Base-by-base conservation (phyloP, 352 stramenopile genomes). In the Phytopythium montanum region DNA sequence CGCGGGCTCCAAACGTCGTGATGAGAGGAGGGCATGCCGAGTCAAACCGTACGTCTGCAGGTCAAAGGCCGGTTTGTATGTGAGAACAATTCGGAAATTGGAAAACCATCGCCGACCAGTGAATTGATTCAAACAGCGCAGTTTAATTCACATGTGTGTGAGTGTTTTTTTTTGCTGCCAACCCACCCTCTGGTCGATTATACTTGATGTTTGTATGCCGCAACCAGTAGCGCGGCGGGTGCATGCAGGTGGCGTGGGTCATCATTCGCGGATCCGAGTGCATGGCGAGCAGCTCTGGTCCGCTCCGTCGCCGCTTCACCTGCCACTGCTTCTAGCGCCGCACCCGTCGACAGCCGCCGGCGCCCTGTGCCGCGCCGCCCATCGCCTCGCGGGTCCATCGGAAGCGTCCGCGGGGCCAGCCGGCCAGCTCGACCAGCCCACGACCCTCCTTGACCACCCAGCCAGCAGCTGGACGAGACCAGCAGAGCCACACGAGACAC, bases 211-310 rank as follows among this genome's bases (percentile, higher is more conserved):
- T 49, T 49, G 42, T 49, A 49, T 49, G 42, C 1, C 33, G 9
- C 9, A 14, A 8, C 33, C 33, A 38, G 9, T 12, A 8, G 33
- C 5, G 7, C 31, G n/a, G n/a, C n/a, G n/a, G n/a, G n/a, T n/a
- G n/a, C n/a, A n/a, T n/a, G 31, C 31, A 7, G 31, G 1, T 10
- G 31, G 1, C 33, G 33, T 3, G 8, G 2, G 33, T 16, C 33
- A 38, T 53, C 46, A 53, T 26, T 53, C 33, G 33, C 33, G 46
- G 46, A 53, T 53, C 46, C 25, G 25, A 53, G 18, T 34, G 33
- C 13, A 53, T 53, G 46, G 46, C 46, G 46, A 21, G 46, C 46
- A 53, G 46, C 46, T 53, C 46, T 26, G 46, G 3, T 5, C 25
- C 3, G 0, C 42, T 5, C 8, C 13, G 1, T 16, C 36, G 36